Conservation (phyloP, 2,329 filamentous ascomycete species). For the Metarhizium album region DNA sequence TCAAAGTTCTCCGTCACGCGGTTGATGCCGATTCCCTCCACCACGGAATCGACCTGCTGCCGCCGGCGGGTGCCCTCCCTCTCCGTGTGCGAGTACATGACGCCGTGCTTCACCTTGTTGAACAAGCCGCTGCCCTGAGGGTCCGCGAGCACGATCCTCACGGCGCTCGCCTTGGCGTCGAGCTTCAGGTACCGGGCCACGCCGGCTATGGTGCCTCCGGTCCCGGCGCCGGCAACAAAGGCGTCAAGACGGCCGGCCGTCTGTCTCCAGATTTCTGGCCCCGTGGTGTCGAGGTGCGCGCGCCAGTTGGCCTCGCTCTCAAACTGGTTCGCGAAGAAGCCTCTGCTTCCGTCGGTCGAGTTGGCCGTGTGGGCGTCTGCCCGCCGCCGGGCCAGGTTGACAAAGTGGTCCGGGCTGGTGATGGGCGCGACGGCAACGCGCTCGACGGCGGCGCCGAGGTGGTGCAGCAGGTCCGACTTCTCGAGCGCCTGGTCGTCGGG, state of each 20-base stretch:
- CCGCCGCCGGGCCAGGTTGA: slow-evolving; percentile 74
- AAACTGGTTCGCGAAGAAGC: slow-evolving; percentile 95
- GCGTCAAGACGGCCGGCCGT: slow-evolving; percentile 66
- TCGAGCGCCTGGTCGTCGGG: slow-evolving; percentile 81
- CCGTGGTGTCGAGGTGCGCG: slow-evolving; percentile 73
- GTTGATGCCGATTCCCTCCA: slow-evolving; percentile 94
- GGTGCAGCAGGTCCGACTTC: slow-evolving; percentile 79
- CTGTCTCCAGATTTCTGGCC: slow-evolving; percentile 80
- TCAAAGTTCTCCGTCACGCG: slow-evolving; percentile 91
- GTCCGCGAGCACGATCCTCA: slow-evolving; percentile 77
- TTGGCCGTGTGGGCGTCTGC: slow-evolving; percentile 61
- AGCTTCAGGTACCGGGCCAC: slow-evolving; percentile 78
- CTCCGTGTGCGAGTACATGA: slow-evolving; percentile 90
- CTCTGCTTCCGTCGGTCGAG: slow-evolving; percentile 50
- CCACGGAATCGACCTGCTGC: slow-evolving; percentile 88
- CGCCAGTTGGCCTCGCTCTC: slow-evolving; percentile 82
- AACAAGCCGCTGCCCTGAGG: slow-evolving; percentile 89
- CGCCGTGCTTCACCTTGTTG: slow-evolving; percentile 84
- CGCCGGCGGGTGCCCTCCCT: slow-evolving; percentile 80
- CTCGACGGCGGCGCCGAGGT: slow-evolving; percentile 87
- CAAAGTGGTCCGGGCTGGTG: slow-evolving; percentile 85
- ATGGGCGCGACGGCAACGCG: slow-evolving; percentile 85
- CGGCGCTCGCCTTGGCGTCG: slow-evolving; percentile 39
- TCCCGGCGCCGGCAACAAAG: slow-evolving; percentile 89
- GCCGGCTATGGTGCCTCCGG: slow-evolving; percentile 85